phyloP scores from a whole-genome alignment of 2,329 filamentous ascomycete species.

The Zopfia rhizophila region DNA sequence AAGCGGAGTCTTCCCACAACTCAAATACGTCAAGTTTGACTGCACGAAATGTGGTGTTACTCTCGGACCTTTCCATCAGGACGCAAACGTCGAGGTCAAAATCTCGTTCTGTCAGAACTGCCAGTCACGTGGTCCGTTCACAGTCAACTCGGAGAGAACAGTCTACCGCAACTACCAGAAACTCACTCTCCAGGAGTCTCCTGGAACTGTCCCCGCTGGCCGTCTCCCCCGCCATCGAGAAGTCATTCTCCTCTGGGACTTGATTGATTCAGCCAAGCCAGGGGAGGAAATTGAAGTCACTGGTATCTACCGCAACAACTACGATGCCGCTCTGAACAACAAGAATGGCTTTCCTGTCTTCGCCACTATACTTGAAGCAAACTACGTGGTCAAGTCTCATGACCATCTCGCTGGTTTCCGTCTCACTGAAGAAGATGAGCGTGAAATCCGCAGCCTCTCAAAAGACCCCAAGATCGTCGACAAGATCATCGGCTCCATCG shows the following conservation, averaged over 20 bases:
- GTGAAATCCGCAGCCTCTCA: constrained; percentile 85
- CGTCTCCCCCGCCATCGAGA: constrained; percentile 93
- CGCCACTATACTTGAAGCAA: constrained; percentile 95
- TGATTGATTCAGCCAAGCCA: constrained; percentile 96
- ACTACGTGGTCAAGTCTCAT: constrained; percentile 96
- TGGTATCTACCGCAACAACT: constrained; percentile 97
- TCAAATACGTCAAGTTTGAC: constrained; percentile 99
- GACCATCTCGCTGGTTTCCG: constrained; percentile 97
- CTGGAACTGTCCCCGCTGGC: constrained; percentile 94
- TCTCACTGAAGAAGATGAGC: constrained; percentile 93
- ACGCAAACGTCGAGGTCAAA: constrained; percentile 95
- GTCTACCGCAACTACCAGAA: constrained; percentile 99
- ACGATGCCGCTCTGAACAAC: constrained; percentile 97
- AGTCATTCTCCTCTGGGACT: constrained; percentile 94
- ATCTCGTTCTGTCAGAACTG: constrained; percentile 97
- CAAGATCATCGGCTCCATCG: constrained; percentile 91
- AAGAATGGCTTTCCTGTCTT: constrained; percentile 99
- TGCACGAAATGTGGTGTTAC: constrained; percentile 93
- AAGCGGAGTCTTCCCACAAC: constrained; percentile 94
- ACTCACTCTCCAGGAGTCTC: constrained; percentile 94
- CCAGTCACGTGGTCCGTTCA: constrained; percentile 94
- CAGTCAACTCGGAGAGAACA: constrained; percentile 95
- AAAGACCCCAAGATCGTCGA: constrained; percentile 92
- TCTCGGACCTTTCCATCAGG: constrained; percentile 95
- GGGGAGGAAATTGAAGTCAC: constrained; percentile 98